Evolutionary conservation across 169 alveolate species (phyloP), one percentile per base, ranked within the genome.

Genomic region (Neospora caninum): DNA sequence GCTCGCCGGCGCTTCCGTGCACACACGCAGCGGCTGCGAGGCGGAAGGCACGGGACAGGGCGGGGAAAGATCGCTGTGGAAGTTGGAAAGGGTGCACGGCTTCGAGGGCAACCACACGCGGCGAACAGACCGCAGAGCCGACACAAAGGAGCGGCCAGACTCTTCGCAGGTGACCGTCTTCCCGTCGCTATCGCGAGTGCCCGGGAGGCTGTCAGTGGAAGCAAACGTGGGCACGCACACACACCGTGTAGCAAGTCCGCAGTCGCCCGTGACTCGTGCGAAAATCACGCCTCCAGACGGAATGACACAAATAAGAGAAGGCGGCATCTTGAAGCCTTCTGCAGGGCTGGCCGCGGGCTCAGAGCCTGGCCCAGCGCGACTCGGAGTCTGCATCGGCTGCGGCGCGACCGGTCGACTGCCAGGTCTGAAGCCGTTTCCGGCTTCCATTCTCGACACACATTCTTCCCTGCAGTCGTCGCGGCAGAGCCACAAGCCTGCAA

Each of bases 261-360:
- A 10, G 86, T 20, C 29, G 42, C 83, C 18, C 39, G 86, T n/a
- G 31, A n/a, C 43, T 16, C 86, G 20, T 22, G n/a, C 2, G 27
- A 20, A n/a, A 25, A 78, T 78, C 45, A 38, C 45, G 42, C 86
- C 86, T 78, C 9, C 45, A 36, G 86, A 78, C 29, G 86, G 86
- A 38, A 78, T 38, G 22, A 78, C 86, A 43, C 86, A 78, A n/a
- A 78, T 38, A 43, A 78, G 86, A 20, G 86, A 78, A 13, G 86
- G n/a, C 45, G 45, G 86, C 86, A 78, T 78, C 43, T n/a, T 36
- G 27, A 31, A 69, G 82, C 34, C 13, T 69, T 69, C 82, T 6
- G 82, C 16, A 29, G 34, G 7, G 16, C 82, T 69, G 7, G 38
- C 34, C 42, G 82, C 82, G 82, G 82, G 42, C 82, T 4, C 82